Percentiles rank a stretch among this genome's conserved stretches.
Conservation (phyloP, 2,329 filamentous ascomycete genomes). For the Pleurostoma richardsiae region DNA sequence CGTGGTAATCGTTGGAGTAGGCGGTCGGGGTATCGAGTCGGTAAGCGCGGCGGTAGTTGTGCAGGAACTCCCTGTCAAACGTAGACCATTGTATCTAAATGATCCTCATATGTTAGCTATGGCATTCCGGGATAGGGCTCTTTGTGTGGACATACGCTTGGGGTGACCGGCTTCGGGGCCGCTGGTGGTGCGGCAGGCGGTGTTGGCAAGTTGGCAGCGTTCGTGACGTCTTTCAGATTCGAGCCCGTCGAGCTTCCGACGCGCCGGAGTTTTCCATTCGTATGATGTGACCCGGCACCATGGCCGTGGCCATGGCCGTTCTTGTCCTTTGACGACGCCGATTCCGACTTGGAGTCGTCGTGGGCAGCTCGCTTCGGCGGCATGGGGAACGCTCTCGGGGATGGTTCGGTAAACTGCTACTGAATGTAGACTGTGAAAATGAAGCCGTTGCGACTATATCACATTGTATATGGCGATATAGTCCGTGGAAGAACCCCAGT, state of each 20-base stretch:
- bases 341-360: conserved; percentile 39
- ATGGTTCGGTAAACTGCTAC: no score
- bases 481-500: no score
- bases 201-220: conserved; percentile 21
- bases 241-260: conserved; percentile 47
- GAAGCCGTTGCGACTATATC: no score
- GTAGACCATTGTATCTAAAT: conserved; percentile 59
- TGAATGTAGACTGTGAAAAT: no score
- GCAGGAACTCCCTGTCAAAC: conserved; percentile 63
- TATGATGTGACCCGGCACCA: conserved; percentile 22
- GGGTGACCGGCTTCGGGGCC: conserved; percentile 3
- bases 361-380: conserved; percentile 32
- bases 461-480: no score
- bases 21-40: conserved; percentile 65
- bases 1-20: conserved; percentile 60
- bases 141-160: conserved; percentile 5
- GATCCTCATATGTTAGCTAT: neutral
- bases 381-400: conserved; percentile 24
- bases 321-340: conserved; percentile 37
- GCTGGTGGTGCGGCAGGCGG: conserved; percentile 16
- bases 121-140: neutral
- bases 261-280: conserved; percentile 51
- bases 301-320: conserved; percentile 28
- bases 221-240: conserved; percentile 38
- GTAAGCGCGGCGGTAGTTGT: conserved; percentile 71